These are phyloP conservation scores for Plenodomus tracheiphilus DNA, from an alignment of 2,329 filamentous ascomycete genomes.

Conservation along the genomic window DNA sequence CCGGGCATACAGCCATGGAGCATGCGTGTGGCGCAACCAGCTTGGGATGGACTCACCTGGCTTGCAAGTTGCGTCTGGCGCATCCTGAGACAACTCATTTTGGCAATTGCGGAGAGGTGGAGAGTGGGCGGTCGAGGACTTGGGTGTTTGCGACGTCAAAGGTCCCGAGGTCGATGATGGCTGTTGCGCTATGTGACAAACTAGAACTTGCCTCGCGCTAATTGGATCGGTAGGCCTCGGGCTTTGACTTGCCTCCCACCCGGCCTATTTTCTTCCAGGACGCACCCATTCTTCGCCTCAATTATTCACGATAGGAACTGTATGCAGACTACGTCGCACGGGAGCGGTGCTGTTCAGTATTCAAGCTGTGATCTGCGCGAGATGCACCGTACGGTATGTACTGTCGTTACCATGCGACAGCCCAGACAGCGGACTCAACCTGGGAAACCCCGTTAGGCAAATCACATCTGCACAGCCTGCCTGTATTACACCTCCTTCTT, in stretches of 20 bases:
- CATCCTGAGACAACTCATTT: conserved; percentile 47
- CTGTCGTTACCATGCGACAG: no score
- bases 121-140: conserved; percentile 25
- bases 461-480: neutral
- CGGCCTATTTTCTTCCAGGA: conserved; percentile 30
- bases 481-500: no score
- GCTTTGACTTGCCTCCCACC: conserved; percentile 16
- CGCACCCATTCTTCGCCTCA: conserved; percentile 15
- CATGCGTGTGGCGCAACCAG: conserved; percentile 11
- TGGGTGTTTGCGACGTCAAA: conserved; percentile 26
- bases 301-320: neutral
- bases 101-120: conserved; percentile 34
- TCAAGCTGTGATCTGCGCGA: no score
- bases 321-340: neutral
- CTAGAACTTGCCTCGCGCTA: conserved; percentile 17
- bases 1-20: conserved; percentile 14
- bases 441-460: no score
- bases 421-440: no score
- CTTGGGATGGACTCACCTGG: conserved; percentile 37
- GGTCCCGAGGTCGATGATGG: conserved; percentile 24
- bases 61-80: conserved; percentile 44
- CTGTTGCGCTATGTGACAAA: conserved; percentile 24
- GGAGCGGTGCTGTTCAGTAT: neutral
- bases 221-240: conserved; percentile 38
- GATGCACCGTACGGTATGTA: no score